Conservation (phyloP, 2,329 filamentous ascomycete genomes). For the Diaporthe longicolla region DNA sequence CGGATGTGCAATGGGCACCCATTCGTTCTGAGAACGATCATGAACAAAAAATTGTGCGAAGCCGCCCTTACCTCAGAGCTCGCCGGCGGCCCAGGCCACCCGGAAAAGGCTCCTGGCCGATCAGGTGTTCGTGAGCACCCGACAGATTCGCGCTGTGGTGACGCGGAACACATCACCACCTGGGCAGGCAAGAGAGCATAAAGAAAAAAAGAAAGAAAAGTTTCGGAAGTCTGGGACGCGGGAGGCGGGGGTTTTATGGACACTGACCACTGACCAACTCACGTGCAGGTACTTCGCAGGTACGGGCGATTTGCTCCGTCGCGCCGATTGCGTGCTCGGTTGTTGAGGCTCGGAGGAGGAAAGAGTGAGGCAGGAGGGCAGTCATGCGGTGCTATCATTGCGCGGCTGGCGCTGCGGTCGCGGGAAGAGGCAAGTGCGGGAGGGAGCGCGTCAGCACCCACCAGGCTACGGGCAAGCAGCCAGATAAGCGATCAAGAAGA, state of each 20-base stretch:
- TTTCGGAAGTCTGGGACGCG: background rate
- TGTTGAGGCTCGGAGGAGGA: background rate
- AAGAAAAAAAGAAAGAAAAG: background rate
- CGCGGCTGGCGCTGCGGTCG: background rate
- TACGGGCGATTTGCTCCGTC: constrained; percentile 1
- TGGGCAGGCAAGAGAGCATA: background rate
- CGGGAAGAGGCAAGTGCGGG: background rate
- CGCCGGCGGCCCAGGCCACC: background rate
- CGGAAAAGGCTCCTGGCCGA: background rate
- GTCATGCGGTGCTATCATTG: background rate
- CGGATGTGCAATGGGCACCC: background rate
- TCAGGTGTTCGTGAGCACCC: constrained; percentile 22
- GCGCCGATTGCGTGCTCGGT: background rate
- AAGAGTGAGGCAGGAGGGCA: background rate
- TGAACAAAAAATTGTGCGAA: background rate
- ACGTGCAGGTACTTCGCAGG: background rate
- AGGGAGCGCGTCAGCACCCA: no score
- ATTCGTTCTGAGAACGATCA: constrained; percentile 15
- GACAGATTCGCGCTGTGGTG: background rate
- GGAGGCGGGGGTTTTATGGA: background rate
- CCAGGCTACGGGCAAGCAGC: background rate
- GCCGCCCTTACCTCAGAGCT: constrained; percentile 3
- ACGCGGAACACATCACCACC: background rate
- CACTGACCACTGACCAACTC: constrained; percentile 5
- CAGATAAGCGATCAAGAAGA: background rate